Base-by-base conservation (phyloP, 2,329 filamentous ascomycete genomes). In the Whalleya microplaca region DNA sequence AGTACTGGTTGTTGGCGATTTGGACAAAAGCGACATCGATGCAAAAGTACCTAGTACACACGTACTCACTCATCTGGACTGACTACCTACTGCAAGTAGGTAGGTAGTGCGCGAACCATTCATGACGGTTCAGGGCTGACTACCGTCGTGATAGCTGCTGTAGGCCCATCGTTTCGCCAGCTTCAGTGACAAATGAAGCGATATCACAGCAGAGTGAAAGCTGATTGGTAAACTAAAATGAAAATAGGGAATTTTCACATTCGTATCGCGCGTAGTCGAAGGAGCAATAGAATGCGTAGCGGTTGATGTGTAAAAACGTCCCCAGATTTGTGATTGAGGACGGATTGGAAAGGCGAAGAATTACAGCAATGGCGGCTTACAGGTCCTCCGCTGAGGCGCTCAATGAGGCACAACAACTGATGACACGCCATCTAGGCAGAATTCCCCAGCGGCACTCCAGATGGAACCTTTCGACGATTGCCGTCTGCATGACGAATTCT, bases 81-180 rank as follows among this genome's bases (percentile, higher is more conserved):
- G 16, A n/a, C n/a, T n/a, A n/a, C n/a, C n/a, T n/a, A n/a, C n/a
- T n/a, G n/a, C n/a, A n/a, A n/a, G n/a, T n/a, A n/a, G n/a, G n/a
- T n/a, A n/a, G n/a, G n/a, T n/a, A 45, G 49, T 47, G 23, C 48
- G 56, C 56, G 56, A 56, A 56, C 56, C 49, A 59, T 45, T 23
- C 42, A 37, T 37, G 21, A 27, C 37, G 40, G 48, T 58, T 58
- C 56, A 51, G 48, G 42, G 46, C 32, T 41, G 32, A 45, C 54
- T 42, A 21, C 42, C n/a, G 14, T 14, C 32, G 10, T 41, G 7
- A 23, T 50, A 44, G 44, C 16, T 52, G 32, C 10, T 12, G 32
- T 6, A 16, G 32, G 3, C 14, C 32, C 10, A 16, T 37, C 5
- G 32, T 16, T 37, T 37, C 14, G 9, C 32, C 32, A 37, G 32